Evolutionary conservation across 495 filamentous ascomycete species (phyloP).

Genomic region (Rostrohypoxylon terebratum): DNA sequence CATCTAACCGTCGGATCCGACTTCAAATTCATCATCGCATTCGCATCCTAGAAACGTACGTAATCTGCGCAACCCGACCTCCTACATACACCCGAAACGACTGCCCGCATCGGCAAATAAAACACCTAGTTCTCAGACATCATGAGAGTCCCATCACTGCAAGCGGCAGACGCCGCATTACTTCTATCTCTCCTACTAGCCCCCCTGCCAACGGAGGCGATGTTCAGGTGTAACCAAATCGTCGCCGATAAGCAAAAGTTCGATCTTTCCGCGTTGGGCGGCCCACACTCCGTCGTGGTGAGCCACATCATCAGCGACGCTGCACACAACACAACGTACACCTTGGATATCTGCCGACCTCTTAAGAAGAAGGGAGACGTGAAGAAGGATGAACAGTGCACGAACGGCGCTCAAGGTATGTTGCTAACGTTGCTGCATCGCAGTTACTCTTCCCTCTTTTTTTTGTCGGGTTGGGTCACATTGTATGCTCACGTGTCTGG

Average conservation of each 20-base stretch:
- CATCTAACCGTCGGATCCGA: conserved; percentile 16
- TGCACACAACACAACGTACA: conserved; percentile 80
- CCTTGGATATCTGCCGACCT: conserved; percentile 82
- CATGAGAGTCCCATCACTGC: conserved; percentile 47
- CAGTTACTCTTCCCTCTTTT: not conserved
- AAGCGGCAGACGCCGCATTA: conserved; percentile 47
- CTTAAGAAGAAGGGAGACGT: conserved; percentile 66
- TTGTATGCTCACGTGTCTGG: not conserved
- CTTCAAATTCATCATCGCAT: conserved; percentile 16
- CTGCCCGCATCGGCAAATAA: conserved; percentile 31
- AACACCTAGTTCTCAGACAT: conserved; percentile 1
- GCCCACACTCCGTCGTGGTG: conserved; percentile 79
- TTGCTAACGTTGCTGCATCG: not conserved
- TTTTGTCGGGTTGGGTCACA: conserved; percentile 7
- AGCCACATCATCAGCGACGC: conserved; percentile 60
- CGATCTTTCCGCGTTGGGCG: conserved; percentile 73
- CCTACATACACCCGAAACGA: conserved; percentile 11
- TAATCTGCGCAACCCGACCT: not conserved
- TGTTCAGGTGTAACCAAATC: conserved; percentile 73
- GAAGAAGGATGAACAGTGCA: conserved; percentile 65
- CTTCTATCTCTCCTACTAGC: conserved; percentile 61
- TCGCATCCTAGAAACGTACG: not conserved
- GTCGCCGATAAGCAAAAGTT: conserved; percentile 68
- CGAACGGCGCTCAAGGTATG: conserved; percentile 71
- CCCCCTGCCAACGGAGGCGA: conserved; percentile 59